These are phyloP conservation scores for Talaromyces marneffei DNA, from an alignment of 2,329 filamentous ascomycete genomes.

Conservation along the genomic window DNA sequence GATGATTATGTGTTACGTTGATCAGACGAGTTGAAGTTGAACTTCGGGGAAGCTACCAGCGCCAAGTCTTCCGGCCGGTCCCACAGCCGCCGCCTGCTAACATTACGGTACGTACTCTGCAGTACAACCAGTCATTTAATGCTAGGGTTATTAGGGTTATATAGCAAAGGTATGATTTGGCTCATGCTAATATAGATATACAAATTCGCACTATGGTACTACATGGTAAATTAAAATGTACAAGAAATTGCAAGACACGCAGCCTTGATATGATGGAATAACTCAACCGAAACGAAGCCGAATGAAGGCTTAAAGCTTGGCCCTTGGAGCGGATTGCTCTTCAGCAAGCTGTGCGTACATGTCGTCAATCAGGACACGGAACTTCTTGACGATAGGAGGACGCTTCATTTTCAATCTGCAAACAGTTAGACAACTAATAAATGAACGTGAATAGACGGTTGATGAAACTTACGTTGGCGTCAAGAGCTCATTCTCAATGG, in stretches of 20 bases:
- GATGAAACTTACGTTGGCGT: conserved; percentile 40
- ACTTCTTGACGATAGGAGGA: conserved; percentile 60
- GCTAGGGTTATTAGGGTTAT: neutral
- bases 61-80: neutral
- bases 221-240: neutral
- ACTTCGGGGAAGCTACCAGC: neutral
- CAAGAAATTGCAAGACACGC: neutral
- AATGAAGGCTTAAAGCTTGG: conserved; percentile 31
- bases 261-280: neutral
- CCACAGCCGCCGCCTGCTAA: no score
- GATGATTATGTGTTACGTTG: neutral
- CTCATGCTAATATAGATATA: neutral
- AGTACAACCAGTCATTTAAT: no score
- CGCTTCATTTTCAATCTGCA: conserved; percentile 65
- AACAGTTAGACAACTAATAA: neutral
- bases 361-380: conserved; percentile 52
- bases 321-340: conserved; percentile 32
- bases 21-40: neutral
- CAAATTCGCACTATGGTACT: neutral
- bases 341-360: conserved; percentile 54
- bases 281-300: neutral
- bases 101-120: no score
- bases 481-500: conserved; percentile 79
- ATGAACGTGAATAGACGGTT: neutral
- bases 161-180: neutral